phyloP scores from a whole-genome alignment of 805 yeast genomes.

The Cyberlindnera sargentensis region DNA sequence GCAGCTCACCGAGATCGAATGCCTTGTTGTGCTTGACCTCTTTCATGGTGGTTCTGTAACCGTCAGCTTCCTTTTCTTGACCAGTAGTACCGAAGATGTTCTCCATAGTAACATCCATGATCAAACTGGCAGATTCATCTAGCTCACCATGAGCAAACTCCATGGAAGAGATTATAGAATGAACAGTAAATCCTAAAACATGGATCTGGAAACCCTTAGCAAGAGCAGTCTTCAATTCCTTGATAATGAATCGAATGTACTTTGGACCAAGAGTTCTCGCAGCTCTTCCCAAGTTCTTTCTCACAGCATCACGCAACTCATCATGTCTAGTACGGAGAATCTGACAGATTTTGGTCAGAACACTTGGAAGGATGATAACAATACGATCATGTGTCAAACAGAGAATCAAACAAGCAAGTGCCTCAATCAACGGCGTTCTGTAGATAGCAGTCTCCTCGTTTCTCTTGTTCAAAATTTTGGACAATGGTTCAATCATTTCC shows the following conservation, averaged over 20 bases:
- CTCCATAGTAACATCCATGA: constrained; percentile 78
- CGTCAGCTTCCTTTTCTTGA: constrained; percentile 91
- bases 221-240: constrained; percentile 72
- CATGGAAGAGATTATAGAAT: constrained; percentile 56
- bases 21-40: constrained; percentile 89
- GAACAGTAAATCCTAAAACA: constrained; percentile 83
- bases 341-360: constrained; percentile 82
- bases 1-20: constrained; percentile 76
- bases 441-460: constrained; percentile 73
- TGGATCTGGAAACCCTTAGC: constrained; percentile 90
- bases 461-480: constrained; percentile 51
- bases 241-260: constrained; percentile 67
- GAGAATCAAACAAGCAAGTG: constrained; percentile 59
- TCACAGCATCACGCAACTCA: constrained; percentile 78
- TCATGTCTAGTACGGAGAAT: constrained; percentile 79
- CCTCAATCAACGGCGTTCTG: constrained; percentile 77
- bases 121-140: constrained; percentile 52
- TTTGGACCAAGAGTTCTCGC: constrained; percentile 60
- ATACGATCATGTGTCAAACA: constrained; percentile 54
- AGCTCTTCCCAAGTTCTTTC: constrained; percentile 67
- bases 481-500: constrained; percentile 56
- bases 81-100: constrained; percentile 90
- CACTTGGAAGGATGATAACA: constrained; percentile 64
- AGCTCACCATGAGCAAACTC: constrained; percentile 62
- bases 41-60: constrained; percentile 75